phyloP scores from a whole-genome alignment of 345 rosid genomes.

The Cardamine chenopodiifolia region DNA sequence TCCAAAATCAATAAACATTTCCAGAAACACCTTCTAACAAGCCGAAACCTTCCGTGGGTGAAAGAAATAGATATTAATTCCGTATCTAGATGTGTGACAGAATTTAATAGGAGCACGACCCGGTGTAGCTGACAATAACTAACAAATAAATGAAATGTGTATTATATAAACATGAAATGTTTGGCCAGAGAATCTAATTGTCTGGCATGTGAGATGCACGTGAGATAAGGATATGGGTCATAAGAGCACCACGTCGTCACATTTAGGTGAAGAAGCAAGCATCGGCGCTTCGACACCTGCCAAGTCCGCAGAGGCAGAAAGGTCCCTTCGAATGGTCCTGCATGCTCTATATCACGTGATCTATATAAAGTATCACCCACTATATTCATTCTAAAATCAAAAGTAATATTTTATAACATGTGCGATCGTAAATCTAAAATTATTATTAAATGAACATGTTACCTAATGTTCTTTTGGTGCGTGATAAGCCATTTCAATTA shows the following conservation, averaged over 20 bases:
- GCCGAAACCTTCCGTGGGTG: not conserved
- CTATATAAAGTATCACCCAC: conserved; percentile 15
- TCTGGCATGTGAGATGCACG: conserved; percentile 36
- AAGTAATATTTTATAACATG: conserved; percentile 21
- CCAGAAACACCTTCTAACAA: not conserved
- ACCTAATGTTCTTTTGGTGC: conserved; percentile 16
- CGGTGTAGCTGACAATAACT: not conserved
- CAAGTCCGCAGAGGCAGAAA: conserved; percentile 29
- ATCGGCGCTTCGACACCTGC: conserved; percentile 34
- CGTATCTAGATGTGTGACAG: conserved; percentile 13
- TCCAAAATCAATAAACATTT: too few relatives aligned
- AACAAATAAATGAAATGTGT: not conserved
- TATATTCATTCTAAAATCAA: conserved; percentile 21
- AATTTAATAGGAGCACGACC: conserved; percentile 23
- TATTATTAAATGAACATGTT: not conserved
- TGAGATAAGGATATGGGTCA: conserved; percentile 32
- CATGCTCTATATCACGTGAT: conserved; percentile 38
- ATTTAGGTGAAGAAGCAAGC: conserved; percentile 3
- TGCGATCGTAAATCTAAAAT: not conserved
- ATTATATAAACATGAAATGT: not conserved
- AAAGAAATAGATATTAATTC: too few relatives aligned
- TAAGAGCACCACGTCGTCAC: conserved; percentile 28
- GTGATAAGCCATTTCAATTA: conserved; percentile 11
- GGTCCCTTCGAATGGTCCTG: conserved; percentile 18
- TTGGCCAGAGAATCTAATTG: conserved; percentile 22